Evolutionary conservation across 1,284 basidiomycete species (phyloP).

Genomic region (Boletus austroedulis): DNA sequence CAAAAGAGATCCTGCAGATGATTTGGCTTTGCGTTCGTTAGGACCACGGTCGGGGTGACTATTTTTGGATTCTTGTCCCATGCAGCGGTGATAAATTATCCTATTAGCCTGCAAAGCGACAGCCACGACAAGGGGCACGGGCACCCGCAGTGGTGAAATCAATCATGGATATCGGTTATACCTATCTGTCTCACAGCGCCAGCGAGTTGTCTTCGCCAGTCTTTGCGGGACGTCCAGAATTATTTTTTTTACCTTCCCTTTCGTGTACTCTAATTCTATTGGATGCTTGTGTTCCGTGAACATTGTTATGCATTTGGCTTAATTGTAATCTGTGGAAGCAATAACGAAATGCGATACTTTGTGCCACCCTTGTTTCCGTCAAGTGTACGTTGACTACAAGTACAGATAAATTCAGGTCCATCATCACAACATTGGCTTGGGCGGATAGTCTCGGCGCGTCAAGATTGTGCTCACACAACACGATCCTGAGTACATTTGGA

Average conservation of each 20-base stretch:
- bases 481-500: conserved; percentile 2
- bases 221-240: not conserved
- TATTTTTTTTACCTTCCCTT: not conserved
- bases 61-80: conserved; percentile 21
- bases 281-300: conserved; percentile 11
- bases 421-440: not conserved
- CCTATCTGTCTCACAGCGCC: not conserved
- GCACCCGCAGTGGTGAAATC: conserved; percentile 7
- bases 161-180: not conserved
- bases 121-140: conserved; percentile 8
- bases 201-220: not conserved
- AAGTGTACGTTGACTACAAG: conserved; percentile 20
- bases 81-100: conserved; percentile 28
- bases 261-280: conserved; percentile 20
- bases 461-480: not conserved
- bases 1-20: conserved; percentile 60
- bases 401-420: conserved; percentile 31
- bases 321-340: conserved; percentile 16
- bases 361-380: conserved; percentile 6
- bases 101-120: conserved; percentile 18
- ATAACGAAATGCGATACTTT: conserved; percentile 21
- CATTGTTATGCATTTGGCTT: conserved; percentile 29
- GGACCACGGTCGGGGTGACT: conserved; percentile 40
- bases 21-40: conserved; percentile 54
- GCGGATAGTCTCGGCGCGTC: not conserved